Conservation (phyloP, 176 grass and related monocot species). For the Oryza rufipogon region DNA sequence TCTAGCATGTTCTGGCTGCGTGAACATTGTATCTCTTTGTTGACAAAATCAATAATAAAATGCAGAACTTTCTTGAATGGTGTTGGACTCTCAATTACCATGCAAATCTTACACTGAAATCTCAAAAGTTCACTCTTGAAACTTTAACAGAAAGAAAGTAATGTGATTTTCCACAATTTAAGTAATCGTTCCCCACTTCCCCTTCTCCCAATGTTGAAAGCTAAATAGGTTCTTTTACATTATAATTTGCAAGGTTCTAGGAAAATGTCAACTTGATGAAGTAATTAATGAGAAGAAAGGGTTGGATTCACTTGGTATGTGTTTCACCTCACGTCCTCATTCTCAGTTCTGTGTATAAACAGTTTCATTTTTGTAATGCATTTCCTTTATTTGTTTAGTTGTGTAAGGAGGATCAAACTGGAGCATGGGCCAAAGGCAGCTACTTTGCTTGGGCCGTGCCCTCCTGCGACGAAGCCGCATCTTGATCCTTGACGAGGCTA, state of each 20-base stretch:
- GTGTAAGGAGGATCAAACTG: slow-evolving; percentile 15
- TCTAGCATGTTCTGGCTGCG: neutral
- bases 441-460: slow-evolving; percentile 7
- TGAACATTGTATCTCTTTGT: neutral
- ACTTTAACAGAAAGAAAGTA: neutral
- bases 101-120: neutral
- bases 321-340: neutral
- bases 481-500: slow-evolving; percentile 14
- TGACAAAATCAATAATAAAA: neutral
- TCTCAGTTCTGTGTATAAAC: neutral
- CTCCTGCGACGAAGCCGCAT: slow-evolving; percentile 5
- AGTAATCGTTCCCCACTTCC: neutral
- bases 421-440: slow-evolving; percentile 29
- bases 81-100: neutral
- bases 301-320: neutral
- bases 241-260: slow-evolving; percentile 22
- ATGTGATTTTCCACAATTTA: neutral
- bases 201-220: neutral
- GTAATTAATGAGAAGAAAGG: slow-evolving; percentile 19
- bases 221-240: neutral
- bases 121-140: neutral
- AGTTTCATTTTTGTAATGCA: neutral
- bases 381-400: neutral
- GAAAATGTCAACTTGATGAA: slow-evolving; percentile 35
- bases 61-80: too few relatives aligned